These are phyloP conservation scores for Salvia hispanica DNA, from an alignment of 257 asterid genomes.

Conservation along the genomic window DNA sequence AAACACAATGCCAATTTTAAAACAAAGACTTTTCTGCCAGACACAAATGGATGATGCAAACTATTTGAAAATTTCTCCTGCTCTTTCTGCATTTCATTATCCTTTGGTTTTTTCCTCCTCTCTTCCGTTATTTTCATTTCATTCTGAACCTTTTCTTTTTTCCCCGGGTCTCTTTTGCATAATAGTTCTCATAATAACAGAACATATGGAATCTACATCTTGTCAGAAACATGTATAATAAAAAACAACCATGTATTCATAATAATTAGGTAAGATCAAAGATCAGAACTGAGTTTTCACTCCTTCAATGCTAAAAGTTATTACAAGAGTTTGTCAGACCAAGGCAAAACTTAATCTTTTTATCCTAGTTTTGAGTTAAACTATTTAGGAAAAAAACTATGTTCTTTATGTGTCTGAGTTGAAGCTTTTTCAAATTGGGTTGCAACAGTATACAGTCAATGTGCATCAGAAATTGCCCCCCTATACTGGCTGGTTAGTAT, in stretches of 20 bases:
- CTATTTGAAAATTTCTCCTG: neutral
- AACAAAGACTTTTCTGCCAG: neutral
- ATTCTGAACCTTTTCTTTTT: neutral
- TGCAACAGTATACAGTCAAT: neutral
- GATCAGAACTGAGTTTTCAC: neutral
- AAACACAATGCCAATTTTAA: constrained; percentile 13
- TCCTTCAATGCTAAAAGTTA: neutral
- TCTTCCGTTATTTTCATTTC: neutral
- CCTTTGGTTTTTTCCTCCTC: neutral
- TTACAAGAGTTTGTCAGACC: neutral
- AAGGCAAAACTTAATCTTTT: neutral
- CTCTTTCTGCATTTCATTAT: neutral
- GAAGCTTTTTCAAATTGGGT: neutral
- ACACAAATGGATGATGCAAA: neutral
- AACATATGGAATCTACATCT: neutral
- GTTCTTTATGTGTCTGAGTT: neutral
- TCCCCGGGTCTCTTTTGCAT: neutral
- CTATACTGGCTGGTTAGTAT: too few species aligned
- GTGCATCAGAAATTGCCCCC: neutral
- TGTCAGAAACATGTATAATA: neutral
- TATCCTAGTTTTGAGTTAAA: neutral
- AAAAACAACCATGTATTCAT: neutral
- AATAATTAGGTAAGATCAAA: neutral
- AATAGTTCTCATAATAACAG: neutral
- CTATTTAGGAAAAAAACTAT: neutral